Evolutionary conservation across 2,329 filamentous ascomycete genomes (phyloP), one percentile per base, ranked within the genome.

Genomic region (Sclerotiophoma versabilis): DNA sequence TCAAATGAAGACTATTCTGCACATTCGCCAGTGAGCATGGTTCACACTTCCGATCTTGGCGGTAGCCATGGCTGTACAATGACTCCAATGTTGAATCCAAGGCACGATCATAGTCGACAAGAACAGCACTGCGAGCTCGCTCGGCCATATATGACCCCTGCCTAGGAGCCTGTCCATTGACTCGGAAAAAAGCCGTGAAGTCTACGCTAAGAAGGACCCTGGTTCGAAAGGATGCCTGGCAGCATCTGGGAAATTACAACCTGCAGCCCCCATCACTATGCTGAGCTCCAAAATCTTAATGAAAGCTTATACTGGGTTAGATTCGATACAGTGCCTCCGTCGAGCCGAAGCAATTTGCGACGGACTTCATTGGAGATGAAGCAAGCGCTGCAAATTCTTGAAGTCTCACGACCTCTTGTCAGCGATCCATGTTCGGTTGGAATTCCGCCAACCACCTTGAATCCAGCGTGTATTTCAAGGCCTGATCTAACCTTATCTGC

Each of bases 221-320:
- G 12, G 44, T 27, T 39, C 8, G 39, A 15, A 12, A 49, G 51
- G 51, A 49, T 49, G 44, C 33, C 33, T 49, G 33, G 25, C 30
- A 27, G 44, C 25, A 48, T 8, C 5, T 38, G 15, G 38, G 39
- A 54, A 27, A 54, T 54, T 54, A 11, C 51, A 54, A 33, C n/a
- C 22, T 41, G 45, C 39, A 49, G 23, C 27, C 17, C 15, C 14
- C 30, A 32, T 11, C 32, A n/a, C 7, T 9, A 7, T 15, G 7
- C 11, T 6, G 12, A 30, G 30, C 37, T 23, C 6, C 12, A 11
- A 23, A 23, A 30, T 10, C 9, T 30, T 2, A 30, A 36, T 6
- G 22, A 29, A 5, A 17, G 10, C 11, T 11, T 7, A 1, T 9
- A 9, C 25, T 32, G 8, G n/a, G 9, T 2, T 12, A 29, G 9